A percentile compares a stretch with the other conserved stretches of the same genome.
These are phyloP conservation scores for Entophlyctis luteolus DNA, from an alignment of 192 early-diverging fungal species.

Conservation along the genomic window DNA sequence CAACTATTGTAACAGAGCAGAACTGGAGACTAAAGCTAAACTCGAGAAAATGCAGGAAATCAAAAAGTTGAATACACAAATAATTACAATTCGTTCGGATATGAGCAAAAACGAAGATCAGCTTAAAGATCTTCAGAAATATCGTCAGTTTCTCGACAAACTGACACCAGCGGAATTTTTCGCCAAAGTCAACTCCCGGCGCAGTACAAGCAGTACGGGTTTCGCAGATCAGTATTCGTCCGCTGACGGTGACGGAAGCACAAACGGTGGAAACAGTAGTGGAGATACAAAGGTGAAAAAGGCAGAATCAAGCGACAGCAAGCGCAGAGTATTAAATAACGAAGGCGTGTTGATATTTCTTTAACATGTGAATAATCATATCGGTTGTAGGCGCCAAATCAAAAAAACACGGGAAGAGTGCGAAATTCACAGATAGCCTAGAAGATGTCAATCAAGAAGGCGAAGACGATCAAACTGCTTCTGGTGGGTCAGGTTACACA, in stretches of 20 bases:
- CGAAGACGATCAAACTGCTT: conserved; percentile 5
- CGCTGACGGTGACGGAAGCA: no score
- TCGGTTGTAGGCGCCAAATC: neutral
- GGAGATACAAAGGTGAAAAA: conserved; percentile 10
- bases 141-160: conserved; percentile 56
- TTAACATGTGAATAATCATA: no score
- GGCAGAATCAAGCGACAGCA: neutral
- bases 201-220: no score
- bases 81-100: conserved; percentile 54
- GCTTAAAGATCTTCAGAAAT: conserved; percentile 56
- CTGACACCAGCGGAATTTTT: conserved; percentile 55
- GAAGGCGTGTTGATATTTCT: no score
- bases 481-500: conserved; percentile 11
- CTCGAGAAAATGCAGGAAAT: conserved; percentile 60
- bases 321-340: no score
- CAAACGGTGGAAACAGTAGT: no score
- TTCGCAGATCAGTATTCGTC: no score
- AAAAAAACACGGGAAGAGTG: neutral
- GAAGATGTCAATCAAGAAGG: neutral
- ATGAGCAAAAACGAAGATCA: conserved; percentile 64
- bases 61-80: conserved; percentile 56
- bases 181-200: no score
- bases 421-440: neutral
- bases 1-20: conserved; percentile 37
- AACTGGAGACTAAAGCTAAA: conserved; percentile 60